Conservation (phyloP, 441 rosid species). For the Bocquillonia castaneifolia region DNA sequence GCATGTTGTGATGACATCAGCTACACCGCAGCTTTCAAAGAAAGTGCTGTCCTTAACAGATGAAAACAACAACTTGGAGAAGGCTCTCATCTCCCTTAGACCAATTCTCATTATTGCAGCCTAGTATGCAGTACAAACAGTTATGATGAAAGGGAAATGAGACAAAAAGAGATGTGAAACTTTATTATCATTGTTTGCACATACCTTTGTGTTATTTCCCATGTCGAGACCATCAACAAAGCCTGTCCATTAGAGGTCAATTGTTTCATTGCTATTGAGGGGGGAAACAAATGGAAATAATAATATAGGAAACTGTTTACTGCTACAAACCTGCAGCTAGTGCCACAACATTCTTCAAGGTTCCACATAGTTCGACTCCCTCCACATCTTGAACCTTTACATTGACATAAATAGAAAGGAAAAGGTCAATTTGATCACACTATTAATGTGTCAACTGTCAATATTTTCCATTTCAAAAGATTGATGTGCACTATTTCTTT, state of each 20-base stretch:
- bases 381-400: constrained; percentile 81
- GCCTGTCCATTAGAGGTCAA: constrained; percentile 39
- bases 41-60: constrained; percentile 86
- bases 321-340: constrained; percentile 64
- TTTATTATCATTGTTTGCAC: constrained; percentile 3
- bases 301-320: background rate
- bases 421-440: background rate
- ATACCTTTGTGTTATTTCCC: constrained; percentile 95
- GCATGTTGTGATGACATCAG: constrained; percentile 94
- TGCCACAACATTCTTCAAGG: constrained; percentile 93
- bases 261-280: background rate
- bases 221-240: constrained; percentile 94
- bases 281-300: background rate
- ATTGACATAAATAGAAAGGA: constrained; percentile 6
- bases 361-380: constrained; percentile 94
- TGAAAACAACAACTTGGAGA: constrained; percentile 77
- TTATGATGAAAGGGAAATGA: constrained; percentile 1
- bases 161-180: background rate
- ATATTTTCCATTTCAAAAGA: no score
- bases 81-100: constrained; percentile 81
- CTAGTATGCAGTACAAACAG: constrained; percentile 29
- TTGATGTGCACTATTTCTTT: no score
- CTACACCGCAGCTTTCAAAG: constrained; percentile 96
- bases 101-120: constrained; percentile 99
- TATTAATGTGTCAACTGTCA: background rate